Evolutionary conservation across 495 filamentous ascomycete species (phyloP), one percentile per base, ranked within the genome.

Genomic region (Tuber indicum): DNA sequence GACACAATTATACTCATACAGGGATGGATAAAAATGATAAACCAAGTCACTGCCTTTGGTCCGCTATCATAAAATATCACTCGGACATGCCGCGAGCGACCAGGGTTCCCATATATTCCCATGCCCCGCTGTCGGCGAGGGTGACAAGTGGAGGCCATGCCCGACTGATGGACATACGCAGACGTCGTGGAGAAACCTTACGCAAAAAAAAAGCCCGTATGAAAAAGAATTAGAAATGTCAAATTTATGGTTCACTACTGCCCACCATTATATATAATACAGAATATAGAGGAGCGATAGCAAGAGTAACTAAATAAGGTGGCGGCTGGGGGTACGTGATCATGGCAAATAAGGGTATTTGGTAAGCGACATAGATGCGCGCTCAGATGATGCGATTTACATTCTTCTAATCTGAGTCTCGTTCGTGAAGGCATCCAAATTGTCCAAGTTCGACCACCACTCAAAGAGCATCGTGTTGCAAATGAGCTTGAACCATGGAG

Each of bases 401-500:
- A 99, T 98, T 76, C 96, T 90, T 71, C 93, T 89, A 78, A 99
- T 98, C 82, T 92, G 86, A 83, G 88, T 91, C 87, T 98, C 94
- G 78, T 91, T 91, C 85, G 87, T 89, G 86, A 96, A 98, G 86
- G 92, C 91, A 74, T 97, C 93, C 79, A 98, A 86, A 9, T 91
- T 88, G 77, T 94, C 91, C 46, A 98, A 89, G 84, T 94, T 91
- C 81, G 90, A 89, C 96, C 96, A 99, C 96, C 96, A 99, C 84
- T 98, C 94, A 82, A 96, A 98, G 70, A 99, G 89, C 94, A 98
- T 92, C 73, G 93, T 94, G 80, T 98, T 85, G 88, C 96, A 99
- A 83, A 99, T 98, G 79, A 99, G 90, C 89, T 97, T 97, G 87
- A 99, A 99, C 96, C 96, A 99, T 1, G 96, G 96, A 10, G 96